phyloP scores from a whole-genome alignment of 495 filamentous ascomycete species.

The Talaromyces nanjingensis region DNA sequence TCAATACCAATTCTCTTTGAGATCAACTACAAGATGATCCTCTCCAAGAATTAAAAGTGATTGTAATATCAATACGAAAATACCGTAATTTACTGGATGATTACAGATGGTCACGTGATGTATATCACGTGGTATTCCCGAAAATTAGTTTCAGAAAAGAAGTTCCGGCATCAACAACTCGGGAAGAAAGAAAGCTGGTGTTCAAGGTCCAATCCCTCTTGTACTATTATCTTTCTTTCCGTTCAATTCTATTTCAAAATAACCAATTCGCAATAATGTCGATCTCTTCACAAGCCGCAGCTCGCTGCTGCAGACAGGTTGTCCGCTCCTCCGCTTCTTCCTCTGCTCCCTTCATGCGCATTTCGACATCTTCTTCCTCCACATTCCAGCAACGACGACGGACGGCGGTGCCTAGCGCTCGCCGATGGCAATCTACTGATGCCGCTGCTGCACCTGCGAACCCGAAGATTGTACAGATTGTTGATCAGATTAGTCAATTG shows the following conservation, averaged over 20 bases:
- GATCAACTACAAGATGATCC: not conserved
- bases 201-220: not conserved
- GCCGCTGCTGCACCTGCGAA: slow-evolving; percentile 60
- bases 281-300: slow-evolving; percentile 34
- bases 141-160: slow-evolving; percentile 15
- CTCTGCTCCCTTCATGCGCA: slow-evolving; percentile 27
- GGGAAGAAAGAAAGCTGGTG: slow-evolving; percentile 1
- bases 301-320: slow-evolving; percentile 41
- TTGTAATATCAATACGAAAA: not conserved
- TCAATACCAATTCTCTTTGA: not conserved
- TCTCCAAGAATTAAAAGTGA: not conserved
- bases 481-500: slow-evolving; percentile 97
- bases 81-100: not conserved
- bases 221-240: slow-evolving; percentile 7
- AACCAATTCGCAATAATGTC: slow-evolving; percentile 28
- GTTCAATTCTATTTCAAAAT: slow-evolving; percentile 10
- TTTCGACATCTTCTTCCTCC: slow-evolving; percentile 33
- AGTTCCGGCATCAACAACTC: slow-evolving; percentile 16
- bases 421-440: slow-evolving; percentile 43
- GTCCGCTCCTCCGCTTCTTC: slow-evolving; percentile 26
- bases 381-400: slow-evolving; percentile 24
- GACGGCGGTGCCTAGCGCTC: slow-evolving; percentile 27
- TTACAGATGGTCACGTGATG: not conserved
- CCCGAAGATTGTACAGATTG: slow-evolving; percentile 86
- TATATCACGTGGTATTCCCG: not conserved